Base-by-base conservation (phyloP, 306 rosid genomes). In the Begonia peltatifolia region DNA sequence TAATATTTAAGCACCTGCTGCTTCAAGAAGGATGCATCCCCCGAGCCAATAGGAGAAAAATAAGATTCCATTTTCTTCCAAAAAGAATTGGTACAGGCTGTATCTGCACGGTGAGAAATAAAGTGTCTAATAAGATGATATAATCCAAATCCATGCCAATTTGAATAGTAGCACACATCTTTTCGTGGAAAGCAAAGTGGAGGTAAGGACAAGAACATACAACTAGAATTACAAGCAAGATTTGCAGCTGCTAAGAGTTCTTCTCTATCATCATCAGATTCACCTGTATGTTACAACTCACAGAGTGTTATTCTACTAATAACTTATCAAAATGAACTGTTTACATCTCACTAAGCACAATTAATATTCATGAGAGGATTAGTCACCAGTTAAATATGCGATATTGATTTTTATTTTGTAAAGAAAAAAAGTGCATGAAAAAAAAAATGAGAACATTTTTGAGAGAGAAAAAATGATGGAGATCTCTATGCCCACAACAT, bases 1-100 rank as follows among this genome's bases (percentile, higher is more conserved):
- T 30, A 30, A 30, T 30, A 30, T 30, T 30, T 52, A 56, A 63
- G 55, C 36, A 84, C 97, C 93, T 65, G 81, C 65, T 82, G 81
- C 79, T 82, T 84, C 77, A 77, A 66, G 69, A 51, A 70, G 56
- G 74, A 70, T 57, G 57, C 63, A 57, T 60, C 77, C 54, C 67
- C 81, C 57, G 67, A 64, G 73, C 68, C 66, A 56, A 79, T 69
- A 63, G 86, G 58, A 64, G 79, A 74, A 71, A 84, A 79, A 58
- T 66, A 23, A 46, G 72, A 76, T 64, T 88, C 93, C 79, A 75
- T 48, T 64, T 79, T 72, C 87, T 79, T 77, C 97, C 97, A 88
- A 69, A 84, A 84, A 49, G 75, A 12, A 74, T 84, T 66, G 44
- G 93, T 82, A 63, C 89, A 77, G 47, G 87, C 76, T 57, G 64